These are phyloP conservation scores for Melanomma pulvis-pyrius DNA, from an alignment of 495 filamentous ascomycete species.

Conservation along the genomic window DNA sequence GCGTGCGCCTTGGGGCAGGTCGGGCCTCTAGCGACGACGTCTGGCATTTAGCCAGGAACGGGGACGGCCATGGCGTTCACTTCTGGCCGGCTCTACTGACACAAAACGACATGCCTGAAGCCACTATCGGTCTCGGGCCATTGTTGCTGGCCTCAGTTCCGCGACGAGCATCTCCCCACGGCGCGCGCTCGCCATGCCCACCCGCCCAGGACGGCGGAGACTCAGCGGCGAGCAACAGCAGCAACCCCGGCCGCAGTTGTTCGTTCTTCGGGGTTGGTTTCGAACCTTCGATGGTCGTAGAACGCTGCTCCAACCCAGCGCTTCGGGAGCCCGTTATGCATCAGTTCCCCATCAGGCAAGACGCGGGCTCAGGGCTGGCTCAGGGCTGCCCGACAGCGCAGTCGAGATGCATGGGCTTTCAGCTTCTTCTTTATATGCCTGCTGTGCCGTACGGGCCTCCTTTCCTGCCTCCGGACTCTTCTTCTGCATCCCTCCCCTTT, in stretches of 20 bases:
- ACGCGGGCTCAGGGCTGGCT: neutral
- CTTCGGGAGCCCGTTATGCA: slow-evolving; percentile 1
- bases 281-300: neutral
- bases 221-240: neutral
- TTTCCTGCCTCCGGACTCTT: neutral
- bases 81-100: no score
- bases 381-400: neutral
- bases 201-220: neutral
- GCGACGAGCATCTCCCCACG: no score
- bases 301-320: neutral
- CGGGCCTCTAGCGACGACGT: neutral
- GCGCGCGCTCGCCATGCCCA: no score
- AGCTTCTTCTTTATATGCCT: neutral
- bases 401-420: neutral
- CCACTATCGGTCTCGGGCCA: no score
- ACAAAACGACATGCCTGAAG: no score
- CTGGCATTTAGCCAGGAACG: neutral
- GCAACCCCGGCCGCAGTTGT: no score
- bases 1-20: neutral
- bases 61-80: neutral
- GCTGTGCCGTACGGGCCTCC: slow-evolving; percentile 13
- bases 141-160: no score
- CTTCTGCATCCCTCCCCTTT: neutral
- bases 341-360: neutral
- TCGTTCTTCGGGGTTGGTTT: neutral